Conservation (phyloP, 192 early-diverging fungal species). For the Coemansia umbellata region DNA sequence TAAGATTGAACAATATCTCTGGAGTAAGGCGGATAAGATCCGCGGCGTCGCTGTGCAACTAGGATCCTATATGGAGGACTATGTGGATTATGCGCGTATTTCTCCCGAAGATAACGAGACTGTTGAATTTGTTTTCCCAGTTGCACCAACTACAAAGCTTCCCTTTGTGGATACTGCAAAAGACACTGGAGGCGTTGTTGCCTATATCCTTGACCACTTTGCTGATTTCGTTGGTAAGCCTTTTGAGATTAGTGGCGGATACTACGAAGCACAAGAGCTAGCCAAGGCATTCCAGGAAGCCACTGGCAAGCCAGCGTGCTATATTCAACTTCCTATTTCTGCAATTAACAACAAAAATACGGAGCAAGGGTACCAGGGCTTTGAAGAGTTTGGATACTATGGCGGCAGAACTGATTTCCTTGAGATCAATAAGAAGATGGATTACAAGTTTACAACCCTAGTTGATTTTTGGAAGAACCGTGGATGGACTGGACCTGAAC, state of each 20-base stretch:
- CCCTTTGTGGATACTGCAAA: conserved; percentile 34
- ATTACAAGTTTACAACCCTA: conserved; percentile 20
- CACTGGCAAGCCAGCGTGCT: conserved; percentile 33
- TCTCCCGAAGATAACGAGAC: conserved; percentile 21
- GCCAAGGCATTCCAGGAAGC: conserved; percentile 28
- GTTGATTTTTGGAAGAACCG: conserved; percentile 31
- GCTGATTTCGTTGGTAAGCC: conserved; percentile 20
- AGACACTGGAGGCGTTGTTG: conserved; percentile 31
- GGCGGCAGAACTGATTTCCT: conserved; percentile 48
- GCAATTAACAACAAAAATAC: conserved; percentile 1
- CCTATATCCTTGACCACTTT: conserved; percentile 25
- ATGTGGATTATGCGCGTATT: conserved; percentile 12
- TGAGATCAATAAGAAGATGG: conserved; percentile 21
- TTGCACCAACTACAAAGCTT: conserved; percentile 14
- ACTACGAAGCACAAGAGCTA: conserved; percentile 35
- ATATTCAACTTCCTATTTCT: conserved; percentile 26
- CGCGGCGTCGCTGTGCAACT: conserved; percentile 11
- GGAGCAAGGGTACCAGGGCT: conserved; percentile 20
- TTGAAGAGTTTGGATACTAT: conserved; percentile 30
- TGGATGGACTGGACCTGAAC: conserved; percentile 57
- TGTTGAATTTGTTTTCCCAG: conserved; percentile 16
- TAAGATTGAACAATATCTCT: conserved; percentile 23
- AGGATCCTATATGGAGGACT: conserved; percentile 33
- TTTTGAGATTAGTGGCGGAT: conserved; percentile 23
- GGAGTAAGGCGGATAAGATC: conserved; percentile 12